Evolutionary conservation across 441 rosid genomes (phyloP).

Genomic region (Daphne laureola): DNA sequence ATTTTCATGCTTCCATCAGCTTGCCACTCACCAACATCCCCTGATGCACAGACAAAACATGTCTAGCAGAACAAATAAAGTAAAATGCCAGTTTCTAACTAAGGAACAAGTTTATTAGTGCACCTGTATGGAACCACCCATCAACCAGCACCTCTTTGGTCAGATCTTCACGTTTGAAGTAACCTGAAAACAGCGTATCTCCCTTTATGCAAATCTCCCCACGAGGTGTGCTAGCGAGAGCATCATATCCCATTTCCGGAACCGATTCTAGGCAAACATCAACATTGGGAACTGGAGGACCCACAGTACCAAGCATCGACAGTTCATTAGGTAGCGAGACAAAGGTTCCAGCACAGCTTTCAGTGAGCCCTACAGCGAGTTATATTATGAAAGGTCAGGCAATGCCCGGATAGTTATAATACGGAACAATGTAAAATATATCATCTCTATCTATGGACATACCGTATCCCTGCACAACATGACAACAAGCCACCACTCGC

Average conservation of each 20-base stretch:
- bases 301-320: constrained; percentile 86
- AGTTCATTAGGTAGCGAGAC: constrained; percentile 77
- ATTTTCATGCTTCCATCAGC: constrained; percentile 91
- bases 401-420: too few species aligned
- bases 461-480: constrained; percentile 99
- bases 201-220: constrained; percentile 94
- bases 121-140: constrained; percentile 98
- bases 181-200: constrained; percentile 64
- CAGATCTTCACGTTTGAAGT: constrained; percentile 89
- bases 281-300: constrained; percentile 95
- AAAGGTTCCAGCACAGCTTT: constrained; percentile 92
- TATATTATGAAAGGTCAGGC: constrained; percentile 1
- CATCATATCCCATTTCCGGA: constrained; percentile 91
- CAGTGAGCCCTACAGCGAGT: constrained; percentile 65
- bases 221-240: constrained; percentile 61
- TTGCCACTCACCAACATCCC: constrained; percentile 98
- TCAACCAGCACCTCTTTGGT: constrained; percentile 79
- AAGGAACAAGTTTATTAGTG: constrained; percentile 2
- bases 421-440: too few species aligned
- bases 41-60: constrained; percentile 29
- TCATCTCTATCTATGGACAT: background rate
- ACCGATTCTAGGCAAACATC: constrained; percentile 84
- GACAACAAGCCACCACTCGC: constrained; percentile 89
- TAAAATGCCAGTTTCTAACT: background rate
- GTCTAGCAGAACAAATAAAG: constrained; percentile 4